Conservation (phyloP, 108 stramenopile species). For the Skeletonema marinoi region DNA sequence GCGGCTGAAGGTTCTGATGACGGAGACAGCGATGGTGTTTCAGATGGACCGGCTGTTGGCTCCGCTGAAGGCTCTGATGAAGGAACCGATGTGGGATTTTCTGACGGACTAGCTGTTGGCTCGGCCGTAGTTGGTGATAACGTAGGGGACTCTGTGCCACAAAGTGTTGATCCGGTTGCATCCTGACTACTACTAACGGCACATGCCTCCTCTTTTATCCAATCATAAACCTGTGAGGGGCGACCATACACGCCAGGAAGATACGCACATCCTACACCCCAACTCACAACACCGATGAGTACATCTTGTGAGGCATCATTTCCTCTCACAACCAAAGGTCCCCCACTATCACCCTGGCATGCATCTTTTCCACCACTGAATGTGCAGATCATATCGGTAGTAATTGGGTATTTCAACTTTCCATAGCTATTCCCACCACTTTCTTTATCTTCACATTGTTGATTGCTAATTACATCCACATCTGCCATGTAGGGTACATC, state of each 20-base stretch:
- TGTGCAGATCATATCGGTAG: slow-evolving; percentile 29
- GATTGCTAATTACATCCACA: slow-evolving; percentile 24
- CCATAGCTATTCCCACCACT: slow-evolving; percentile 7
- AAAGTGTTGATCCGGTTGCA: neutral
- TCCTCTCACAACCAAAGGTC: slow-evolving; percentile 28
- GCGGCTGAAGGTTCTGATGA: neutral
- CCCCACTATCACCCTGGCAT: slow-evolving; percentile 16
- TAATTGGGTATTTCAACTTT: neutral
- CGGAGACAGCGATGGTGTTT: neutral
- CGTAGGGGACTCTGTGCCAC: neutral
- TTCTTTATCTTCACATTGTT: slow-evolving; percentile 8
- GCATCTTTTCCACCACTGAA: neutral
- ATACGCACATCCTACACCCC: slow-evolving; percentile 50
- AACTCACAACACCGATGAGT: slow-evolving; percentile 48
- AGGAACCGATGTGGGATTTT: neutral
- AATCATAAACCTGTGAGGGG: slow-evolving; percentile 24
- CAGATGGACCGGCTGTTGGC: neutral
- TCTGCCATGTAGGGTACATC: slow-evolving; percentile 8
- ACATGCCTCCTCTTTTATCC: slow-evolving; percentile 42
- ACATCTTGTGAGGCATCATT: slow-evolving; percentile 18
- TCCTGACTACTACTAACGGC: neutral
- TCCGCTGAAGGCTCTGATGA: neutral
- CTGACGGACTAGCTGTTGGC: neutral
- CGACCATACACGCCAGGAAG: slow-evolving; percentile 51
- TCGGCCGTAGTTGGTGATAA: neutral